A percentile compares a stretch with the other conserved stretches of the same genome.
Conservation (phyloP, 1,284 basidiomycete species). For the Schizopora paradoxa region DNA sequence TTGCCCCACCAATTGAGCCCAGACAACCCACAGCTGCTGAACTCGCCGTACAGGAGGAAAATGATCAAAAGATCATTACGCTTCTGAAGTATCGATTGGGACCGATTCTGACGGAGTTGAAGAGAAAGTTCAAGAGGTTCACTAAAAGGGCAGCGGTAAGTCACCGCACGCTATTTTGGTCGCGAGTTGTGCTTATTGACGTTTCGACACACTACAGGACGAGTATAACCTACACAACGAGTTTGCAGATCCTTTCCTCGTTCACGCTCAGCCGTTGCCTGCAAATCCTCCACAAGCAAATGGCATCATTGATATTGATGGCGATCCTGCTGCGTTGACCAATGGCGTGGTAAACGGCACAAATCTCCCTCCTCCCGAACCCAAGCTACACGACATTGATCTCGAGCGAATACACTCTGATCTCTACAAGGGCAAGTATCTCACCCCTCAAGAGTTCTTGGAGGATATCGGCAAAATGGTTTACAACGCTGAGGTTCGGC, state of each 20-base stretch:
- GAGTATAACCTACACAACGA: conserved; percentile 61
- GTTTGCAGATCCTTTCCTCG: conserved; percentile 19
- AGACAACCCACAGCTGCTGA: conserved; percentile 80
- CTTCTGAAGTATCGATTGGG: conserved; percentile 85
- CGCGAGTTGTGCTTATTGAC: conserved; percentile 4
- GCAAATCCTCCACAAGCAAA: conserved; percentile 26
- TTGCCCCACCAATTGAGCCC: conserved; percentile 88
- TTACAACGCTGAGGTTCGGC: conserved; percentile 71
- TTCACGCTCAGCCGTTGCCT: neutral
- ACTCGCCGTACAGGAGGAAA: conserved; percentile 78
- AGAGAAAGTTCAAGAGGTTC: conserved; percentile 91
- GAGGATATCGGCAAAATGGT: conserved; percentile 88
- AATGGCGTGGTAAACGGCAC: conserved; percentile 30
- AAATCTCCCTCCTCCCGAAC: conserved; percentile 23
- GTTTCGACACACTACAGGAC: too few species aligned
- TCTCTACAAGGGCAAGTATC: conserved; percentile 83
- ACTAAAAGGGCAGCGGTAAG: conserved; percentile 76
- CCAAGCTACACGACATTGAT: conserved; percentile 71
- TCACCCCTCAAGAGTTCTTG: conserved; percentile 84
- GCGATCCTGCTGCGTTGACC: conserved; percentile 27
- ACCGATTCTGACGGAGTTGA: conserved; percentile 83
- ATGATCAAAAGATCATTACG: conserved; percentile 75
- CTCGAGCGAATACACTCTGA: conserved; percentile 88
- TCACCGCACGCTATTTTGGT: conserved; percentile 18
- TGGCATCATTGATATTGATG: conserved; percentile 41